Evolutionary conservation across 768 basidiomycete species (phyloP).

Genomic region (Harrya chromipes): DNA sequence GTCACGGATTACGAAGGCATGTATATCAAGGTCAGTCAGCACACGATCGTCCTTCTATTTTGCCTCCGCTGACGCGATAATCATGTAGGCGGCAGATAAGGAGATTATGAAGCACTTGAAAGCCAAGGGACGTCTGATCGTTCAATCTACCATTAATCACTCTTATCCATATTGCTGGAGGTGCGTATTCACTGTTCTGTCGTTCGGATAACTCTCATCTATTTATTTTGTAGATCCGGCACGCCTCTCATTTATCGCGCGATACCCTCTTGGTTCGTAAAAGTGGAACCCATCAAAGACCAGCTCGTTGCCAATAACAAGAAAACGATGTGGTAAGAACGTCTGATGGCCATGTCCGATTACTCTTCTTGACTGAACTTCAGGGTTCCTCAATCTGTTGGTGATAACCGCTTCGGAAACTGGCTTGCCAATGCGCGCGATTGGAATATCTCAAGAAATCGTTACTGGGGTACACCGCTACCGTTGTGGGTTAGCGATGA

Average conservation of each 20-base stretch:
- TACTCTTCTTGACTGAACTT: constrained; percentile 3
- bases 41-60: neutral
- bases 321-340: constrained; percentile 76
- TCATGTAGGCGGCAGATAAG: constrained; percentile 82
- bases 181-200: constrained; percentile 34
- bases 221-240: constrained; percentile 58
- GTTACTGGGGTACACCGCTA: constrained; percentile 98
- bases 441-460: constrained; percentile 98
- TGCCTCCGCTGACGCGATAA: neutral
- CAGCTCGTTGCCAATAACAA: constrained; percentile 89
- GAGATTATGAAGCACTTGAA: constrained; percentile 90
- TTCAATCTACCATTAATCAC: constrained; percentile 83
- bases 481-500: constrained; percentile 97
- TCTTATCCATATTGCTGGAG: constrained; percentile 98
- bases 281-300: constrained; percentile 80
- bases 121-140: constrained; percentile 81
- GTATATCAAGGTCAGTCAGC: constrained; percentile 73
- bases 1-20: constrained; percentile 88
- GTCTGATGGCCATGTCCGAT: neutral
- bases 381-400: constrained; percentile 90
- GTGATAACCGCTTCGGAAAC: constrained; percentile 91
- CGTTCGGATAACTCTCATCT: neutral
- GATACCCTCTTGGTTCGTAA: constrained; percentile 94
- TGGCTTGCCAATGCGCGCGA: constrained; percentile 99
- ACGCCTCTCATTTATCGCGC: constrained; percentile 96